Evolutionary conservation across 257 asterid genomes (phyloP).

Genomic region (Fraxinus anomala): DNA sequence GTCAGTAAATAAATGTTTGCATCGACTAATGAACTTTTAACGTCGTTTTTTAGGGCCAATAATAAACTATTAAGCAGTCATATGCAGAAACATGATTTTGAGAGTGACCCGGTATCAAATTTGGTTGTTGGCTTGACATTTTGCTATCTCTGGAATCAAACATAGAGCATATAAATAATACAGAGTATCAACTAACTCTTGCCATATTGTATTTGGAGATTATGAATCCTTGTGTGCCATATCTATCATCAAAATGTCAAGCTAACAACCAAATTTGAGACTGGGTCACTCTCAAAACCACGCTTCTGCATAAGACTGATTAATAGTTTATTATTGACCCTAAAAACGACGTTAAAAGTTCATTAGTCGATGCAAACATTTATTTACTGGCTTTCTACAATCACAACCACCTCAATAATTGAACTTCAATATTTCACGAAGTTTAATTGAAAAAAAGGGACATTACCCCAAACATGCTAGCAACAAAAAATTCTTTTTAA

Average conservation of each 20-base stretch:
- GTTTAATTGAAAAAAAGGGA: background rate
- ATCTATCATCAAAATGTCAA: constrained; percentile 47
- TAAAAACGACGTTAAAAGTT: background rate
- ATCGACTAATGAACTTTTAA: background rate
- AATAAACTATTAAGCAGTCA: constrained; percentile 44
- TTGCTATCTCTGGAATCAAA: constrained; percentile 54
- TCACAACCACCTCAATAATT: background rate
- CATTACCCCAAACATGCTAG: too few relatives aligned
- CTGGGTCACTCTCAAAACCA: constrained; percentile 59
- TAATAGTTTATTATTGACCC: constrained; percentile 10
- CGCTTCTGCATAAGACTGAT: constrained; percentile 66
- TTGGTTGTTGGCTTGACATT: constrained; percentile 75
- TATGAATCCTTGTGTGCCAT: too few relatives aligned
- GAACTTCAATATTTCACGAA: background rate
- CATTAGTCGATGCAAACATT: background rate
- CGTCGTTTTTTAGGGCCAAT: background rate
- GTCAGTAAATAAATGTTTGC: background rate
- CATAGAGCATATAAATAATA: too few relatives aligned
- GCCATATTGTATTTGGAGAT: constrained; percentile 41
- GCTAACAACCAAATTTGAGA: constrained; percentile 77
- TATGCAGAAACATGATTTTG: constrained; percentile 66
- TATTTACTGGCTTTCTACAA: background rate
- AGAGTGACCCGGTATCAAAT: constrained; percentile 58
- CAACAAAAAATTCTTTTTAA: too few relatives aligned
- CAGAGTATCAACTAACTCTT: too few relatives aligned